phyloP scores from a whole-genome alignment of 805 yeast genomes.

The Scheffersomyces coipomensis region DNA sequence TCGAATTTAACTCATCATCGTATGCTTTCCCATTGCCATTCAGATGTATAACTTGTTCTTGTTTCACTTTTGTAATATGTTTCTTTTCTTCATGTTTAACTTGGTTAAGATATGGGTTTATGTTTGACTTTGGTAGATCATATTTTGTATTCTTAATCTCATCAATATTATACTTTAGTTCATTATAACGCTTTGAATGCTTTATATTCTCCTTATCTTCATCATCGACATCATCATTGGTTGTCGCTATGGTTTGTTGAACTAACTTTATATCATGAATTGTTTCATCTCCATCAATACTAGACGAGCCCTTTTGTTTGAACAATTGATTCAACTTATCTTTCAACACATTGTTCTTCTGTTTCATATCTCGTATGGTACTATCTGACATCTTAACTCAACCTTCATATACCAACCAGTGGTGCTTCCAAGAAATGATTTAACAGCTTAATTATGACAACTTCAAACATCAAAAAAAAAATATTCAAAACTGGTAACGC shows the following conservation, averaged over 20 bases:
- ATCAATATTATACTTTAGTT: conserved; percentile 19
- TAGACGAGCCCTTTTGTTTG: background rate
- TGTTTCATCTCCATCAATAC: background rate
- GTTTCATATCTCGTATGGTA: conserved; percentile 6
- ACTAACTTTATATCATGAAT: conserved; percentile 5
- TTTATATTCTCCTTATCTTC: conserved; percentile 1
- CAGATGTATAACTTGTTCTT: no score
- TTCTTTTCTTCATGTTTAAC: no score
- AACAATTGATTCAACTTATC: conserved; percentile 9
- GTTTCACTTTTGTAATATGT: no score
- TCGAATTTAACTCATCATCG: background rate
- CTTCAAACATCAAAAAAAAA: no score
- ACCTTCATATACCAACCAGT: no score
- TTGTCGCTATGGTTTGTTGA: conserved; percentile 6
- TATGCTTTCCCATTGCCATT: no score
- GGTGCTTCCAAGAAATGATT: no score
- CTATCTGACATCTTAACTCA: conserved; percentile 1
- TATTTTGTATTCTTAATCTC: conserved; percentile 18
- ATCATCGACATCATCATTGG: conserved; percentile 3
- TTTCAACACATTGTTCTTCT: conserved; percentile 7
- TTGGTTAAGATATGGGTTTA: no score
- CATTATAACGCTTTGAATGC: conserved; percentile 11
- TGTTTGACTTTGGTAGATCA: conserved; percentile 18
- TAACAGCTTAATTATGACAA: no score
- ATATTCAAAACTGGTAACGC: no score